Evolutionary conservation across 495 filamentous ascomycete species (phyloP), one percentile per base, ranked within the genome.

Genomic region (Neurospora tetrasperma): DNA sequence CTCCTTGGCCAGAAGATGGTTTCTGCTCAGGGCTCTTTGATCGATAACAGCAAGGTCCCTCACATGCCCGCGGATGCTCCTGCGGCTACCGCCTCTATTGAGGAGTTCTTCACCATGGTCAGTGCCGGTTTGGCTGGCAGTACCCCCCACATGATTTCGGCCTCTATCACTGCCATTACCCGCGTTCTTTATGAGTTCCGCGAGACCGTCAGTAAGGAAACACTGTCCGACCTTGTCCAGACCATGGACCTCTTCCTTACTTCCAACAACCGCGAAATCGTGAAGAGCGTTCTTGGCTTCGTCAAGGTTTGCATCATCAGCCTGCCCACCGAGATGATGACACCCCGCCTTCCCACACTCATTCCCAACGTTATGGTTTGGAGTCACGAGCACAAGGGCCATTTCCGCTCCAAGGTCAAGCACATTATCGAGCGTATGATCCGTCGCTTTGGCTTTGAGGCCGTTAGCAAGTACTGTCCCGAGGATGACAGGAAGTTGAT

Each of bases 21-120:
- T 9, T 85, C 87, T 31, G 79, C 87, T 11, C 76, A 86, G 14
- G 96, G 95, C 14, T 91, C 92, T 38, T 84, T 85, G 48, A 93
- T 99, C 73, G 85, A 92, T 71, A 96, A 95, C 79, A 90, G 89
- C 70, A 91, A 93, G 76, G 93, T 98, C 5, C 86, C 92, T 0
- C 88, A 94, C 79, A 95, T 98, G 92, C 86, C 91, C 5, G 83
- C 88, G 42, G 87, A 95, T 79, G 90, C 94, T 2, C 91, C 93
- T n/a, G 82, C 87, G 71, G 93, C 90, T 3, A 79, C 86, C 16
- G 94, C 95, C 8, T 91, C 86, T 16, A 86, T 98, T 39, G 94
- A 98, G 76, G 96, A 98, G 79, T 98, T 96, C 81, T 93, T 98
- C 86, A 97, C 94, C 48, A 99, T 99, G 95, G 90, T 99, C 42